Conservation (phyloP, 148 eudicot species). For the Silene conica region DNA sequence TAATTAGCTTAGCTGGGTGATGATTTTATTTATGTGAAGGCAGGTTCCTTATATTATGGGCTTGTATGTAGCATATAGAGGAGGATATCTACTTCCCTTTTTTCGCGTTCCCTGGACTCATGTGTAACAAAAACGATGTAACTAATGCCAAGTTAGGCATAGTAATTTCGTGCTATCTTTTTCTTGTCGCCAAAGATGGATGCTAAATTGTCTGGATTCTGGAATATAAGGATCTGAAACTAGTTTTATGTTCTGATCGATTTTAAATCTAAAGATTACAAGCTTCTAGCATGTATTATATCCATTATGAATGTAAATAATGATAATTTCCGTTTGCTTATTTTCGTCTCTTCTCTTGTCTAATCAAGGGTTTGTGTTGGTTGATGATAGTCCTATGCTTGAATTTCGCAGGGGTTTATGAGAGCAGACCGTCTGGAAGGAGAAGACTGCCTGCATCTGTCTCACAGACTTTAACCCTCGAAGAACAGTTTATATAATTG, state of each 20-base stretch:
- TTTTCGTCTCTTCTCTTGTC: background rate
- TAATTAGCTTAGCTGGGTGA: no score
- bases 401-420: conserved; percentile 29
- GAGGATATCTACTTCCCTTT: no score
- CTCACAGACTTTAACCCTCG: background rate
- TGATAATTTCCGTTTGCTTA: background rate
- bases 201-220: background rate
- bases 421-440: background rate
- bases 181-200: background rate
- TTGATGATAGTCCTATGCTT: background rate
- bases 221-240: background rate
- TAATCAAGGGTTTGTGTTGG: background rate
- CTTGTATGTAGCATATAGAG: no score
- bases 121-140: no score
- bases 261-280: no score
- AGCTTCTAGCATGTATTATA: no score
- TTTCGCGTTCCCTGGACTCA: no score
- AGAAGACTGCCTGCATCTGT: conserved; percentile 3
- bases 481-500: background rate
- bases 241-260: background rate
- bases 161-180: no score
- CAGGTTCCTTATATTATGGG: no score
- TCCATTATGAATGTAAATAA: background rate
- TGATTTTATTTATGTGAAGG: no score
- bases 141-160: no score